Base-by-base conservation (phyloP, 495 filamentous ascomycete species). In the Thozetella sp. region DNA sequence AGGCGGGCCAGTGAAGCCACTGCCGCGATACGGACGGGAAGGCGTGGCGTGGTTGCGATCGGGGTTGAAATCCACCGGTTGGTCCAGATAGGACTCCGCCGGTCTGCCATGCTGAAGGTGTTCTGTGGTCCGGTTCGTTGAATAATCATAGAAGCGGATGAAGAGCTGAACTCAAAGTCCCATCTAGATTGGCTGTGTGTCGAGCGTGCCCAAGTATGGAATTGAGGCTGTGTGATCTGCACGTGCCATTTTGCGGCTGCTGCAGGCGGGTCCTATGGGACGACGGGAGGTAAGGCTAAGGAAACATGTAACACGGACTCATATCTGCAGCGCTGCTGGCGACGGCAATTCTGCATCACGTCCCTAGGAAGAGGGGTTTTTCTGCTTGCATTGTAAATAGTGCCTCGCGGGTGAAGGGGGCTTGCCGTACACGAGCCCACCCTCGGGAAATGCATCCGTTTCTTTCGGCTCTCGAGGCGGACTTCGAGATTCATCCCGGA, bases 191-290 rank as follows among this genome's bases (percentile, higher is more conserved):
- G n/a, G n/a, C 43, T 48, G 43, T 19, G 9, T 11, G 9, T 3
- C n/a, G 43, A 48, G 43, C 43, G 43, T 11, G 43, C n/a, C 11
- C 11, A 19, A 20, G 43, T 48, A n/a, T 48, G 30, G 15, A 6
- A 6, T 37, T 37, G 43, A 48, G 43, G 43, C 43, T 48, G 43
- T 48, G 43, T 48, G 43, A 48, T 48, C 43, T 48, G 43, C 43
- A 48, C 20, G 43, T 3, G 3, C 43, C 43, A n/a, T 48, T 11
- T 19, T 48, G 43, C 43, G 43, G 43, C 43, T 10, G 43, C 43
- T 48, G 43, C 43, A 48, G 30, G 6, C 30, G 11, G 43, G 12
- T n/a, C n/a, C n/a, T n/a, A n/a, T n/a, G n/a, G n/a, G n/a, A n/a
- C n/a, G n/a, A n/a, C n/a, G n/a, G n/a, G n/a, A n/a, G n/a, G n/a